Percentiles rank a stretch among this genome's conserved stretches.
phyloP scores from a whole-genome alignment of 2,329 filamentous ascomycete species.

The Daldinia sp. region DNA sequence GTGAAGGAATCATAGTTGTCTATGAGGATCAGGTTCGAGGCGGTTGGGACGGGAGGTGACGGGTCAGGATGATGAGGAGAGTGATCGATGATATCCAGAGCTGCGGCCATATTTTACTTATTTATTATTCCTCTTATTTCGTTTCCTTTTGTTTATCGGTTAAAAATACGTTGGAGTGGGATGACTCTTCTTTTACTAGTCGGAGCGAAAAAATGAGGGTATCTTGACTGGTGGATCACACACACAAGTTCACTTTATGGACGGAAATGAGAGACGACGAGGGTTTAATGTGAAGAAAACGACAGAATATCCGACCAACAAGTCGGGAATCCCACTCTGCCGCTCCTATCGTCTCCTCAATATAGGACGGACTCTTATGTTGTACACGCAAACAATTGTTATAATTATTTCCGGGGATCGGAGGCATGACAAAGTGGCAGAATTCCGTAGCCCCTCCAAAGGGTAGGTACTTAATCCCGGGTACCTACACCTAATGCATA shows the following conservation, averaged over 20 bases:
- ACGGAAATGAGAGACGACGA: constrained; percentile 8
- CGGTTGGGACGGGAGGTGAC: constrained; percentile 78
- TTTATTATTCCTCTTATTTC: constrained; percentile 5
- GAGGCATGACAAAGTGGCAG: constrained; percentile 21
- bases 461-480: too few species aligned
- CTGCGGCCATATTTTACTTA: constrained; percentile 59
- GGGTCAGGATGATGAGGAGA: constrained; percentile 87
- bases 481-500: background rate
- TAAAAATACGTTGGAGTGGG: background rate
- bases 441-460: constrained; percentile 19
- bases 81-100: constrained; percentile 73
- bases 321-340: constrained; percentile 17
- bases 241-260: constrained; percentile 7
- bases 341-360: constrained; percentile 5
- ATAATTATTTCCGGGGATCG: constrained; percentile 31
- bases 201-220: constrained; percentile 11
- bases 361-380: constrained; percentile 2
- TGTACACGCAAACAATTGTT: constrained; percentile 10
- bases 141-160: background rate
- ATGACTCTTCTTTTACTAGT: constrained; percentile 21
- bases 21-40: constrained; percentile 92
- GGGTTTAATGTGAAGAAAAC: constrained; percentile 14
- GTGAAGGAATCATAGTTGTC: constrained; percentile 99
- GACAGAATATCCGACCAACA: background rate
- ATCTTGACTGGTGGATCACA: constrained; percentile 12